These are phyloP conservation scores for Ligustrum vulgare DNA, from an alignment of 257 asterid species.

Conservation along the genomic window DNA sequence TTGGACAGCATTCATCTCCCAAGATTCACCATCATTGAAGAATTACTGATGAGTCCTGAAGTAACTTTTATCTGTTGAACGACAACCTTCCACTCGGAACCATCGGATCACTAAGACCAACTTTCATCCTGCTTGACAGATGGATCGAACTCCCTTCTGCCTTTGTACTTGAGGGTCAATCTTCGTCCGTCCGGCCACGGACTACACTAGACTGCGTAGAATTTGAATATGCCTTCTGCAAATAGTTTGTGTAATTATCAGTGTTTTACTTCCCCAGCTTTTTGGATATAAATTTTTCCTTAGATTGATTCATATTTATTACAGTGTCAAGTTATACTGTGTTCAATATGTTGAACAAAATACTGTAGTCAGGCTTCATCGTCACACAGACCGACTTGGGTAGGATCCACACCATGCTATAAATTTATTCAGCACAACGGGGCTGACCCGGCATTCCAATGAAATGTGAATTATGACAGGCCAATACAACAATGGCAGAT, in stretches of 20 bases:
- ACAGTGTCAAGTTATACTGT: too few species aligned
- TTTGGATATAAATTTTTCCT: not conserved
- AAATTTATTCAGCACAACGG: not conserved
- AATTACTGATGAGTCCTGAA: not conserved
- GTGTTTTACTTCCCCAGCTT: not conserved
- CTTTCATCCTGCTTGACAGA: too few species aligned
- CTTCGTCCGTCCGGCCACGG: too few species aligned
- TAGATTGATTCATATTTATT: not conserved
- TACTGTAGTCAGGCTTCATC: too few species aligned
- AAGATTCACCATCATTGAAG: slow-evolving; percentile 30
- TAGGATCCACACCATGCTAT: not conserved
- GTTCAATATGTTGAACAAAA: not conserved
- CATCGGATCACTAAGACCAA: too few species aligned
- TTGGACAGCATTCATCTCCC: slow-evolving; percentile 60
- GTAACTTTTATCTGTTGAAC: too few species aligned
- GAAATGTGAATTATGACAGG: too few species aligned
- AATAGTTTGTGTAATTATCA: not conserved
- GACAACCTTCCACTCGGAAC: too few species aligned
- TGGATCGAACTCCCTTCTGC: too few species aligned
- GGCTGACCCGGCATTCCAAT: not conserved
- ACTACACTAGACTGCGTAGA: not conserved
- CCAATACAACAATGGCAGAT: too few species aligned
- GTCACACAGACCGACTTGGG: too few species aligned
- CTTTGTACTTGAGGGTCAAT: too few species aligned
- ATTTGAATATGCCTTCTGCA: not conserved